Percentiles rank a stretch among this genome's conserved stretches.
Conservation (phyloP, 208 protist species). For the Leishmania lainsoni region DNA sequence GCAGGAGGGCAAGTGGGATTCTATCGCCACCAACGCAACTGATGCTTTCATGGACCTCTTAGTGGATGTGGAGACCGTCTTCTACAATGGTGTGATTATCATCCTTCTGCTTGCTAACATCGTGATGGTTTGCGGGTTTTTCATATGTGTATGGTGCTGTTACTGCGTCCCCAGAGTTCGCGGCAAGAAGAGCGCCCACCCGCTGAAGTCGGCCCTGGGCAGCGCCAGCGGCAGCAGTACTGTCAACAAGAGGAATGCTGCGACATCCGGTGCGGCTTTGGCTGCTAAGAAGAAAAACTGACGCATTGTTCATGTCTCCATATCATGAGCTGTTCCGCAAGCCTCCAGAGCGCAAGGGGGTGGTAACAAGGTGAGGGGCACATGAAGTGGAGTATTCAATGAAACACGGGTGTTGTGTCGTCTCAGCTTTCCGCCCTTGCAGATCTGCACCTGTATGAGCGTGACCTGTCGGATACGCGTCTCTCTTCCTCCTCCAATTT, state of each 20-base stretch:
- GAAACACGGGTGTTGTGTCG: neutral
- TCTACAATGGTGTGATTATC: conserved; percentile 57
- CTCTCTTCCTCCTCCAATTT: neutral
- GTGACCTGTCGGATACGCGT: neutral
- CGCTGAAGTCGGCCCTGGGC: neutral
- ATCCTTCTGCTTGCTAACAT: conserved; percentile 35
- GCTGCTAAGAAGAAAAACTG: conserved; percentile 3
- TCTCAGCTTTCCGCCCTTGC: neutral
- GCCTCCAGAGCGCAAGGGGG: neutral
- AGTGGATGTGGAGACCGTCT: conserved; percentile 27
- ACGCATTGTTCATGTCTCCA: too few species aligned
- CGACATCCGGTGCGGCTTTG: neutral
- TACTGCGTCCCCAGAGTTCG: conserved; percentile 22
- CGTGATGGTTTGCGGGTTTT: conserved; percentile 20
- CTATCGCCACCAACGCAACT: conserved; percentile 15
- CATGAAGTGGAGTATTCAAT: neutral
- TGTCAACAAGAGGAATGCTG: conserved; percentile 14
- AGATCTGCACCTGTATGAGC: neutral
- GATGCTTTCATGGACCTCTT: conserved; percentile 40
- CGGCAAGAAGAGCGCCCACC: conserved; percentile 10
- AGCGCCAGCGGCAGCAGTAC: neutral
- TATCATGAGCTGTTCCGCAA: neutral
- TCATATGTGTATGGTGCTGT: conserved; percentile 27
- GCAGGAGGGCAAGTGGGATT: conserved; percentile 34
- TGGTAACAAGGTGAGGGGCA: neutral